phyloP scores from a whole-genome alignment of 257 asterid species.

The Ballota nigra region DNA sequence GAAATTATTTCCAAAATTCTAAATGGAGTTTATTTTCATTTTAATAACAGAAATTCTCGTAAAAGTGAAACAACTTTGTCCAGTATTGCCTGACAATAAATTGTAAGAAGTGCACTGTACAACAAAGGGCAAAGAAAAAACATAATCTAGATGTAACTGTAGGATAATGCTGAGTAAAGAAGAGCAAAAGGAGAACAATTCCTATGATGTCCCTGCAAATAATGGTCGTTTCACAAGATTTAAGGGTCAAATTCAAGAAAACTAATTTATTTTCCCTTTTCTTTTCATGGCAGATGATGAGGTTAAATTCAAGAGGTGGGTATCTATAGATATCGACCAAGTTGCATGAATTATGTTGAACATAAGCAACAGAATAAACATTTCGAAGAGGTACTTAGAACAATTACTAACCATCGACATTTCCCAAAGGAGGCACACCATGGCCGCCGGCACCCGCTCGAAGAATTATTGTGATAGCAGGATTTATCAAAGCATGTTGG shows the following conservation, averaged over 20 bases:
- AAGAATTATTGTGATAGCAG: conserved; percentile 78
- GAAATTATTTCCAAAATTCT: background rate
- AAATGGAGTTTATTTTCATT: background rate
- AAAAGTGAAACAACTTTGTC: background rate
- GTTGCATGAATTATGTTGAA: conserved; percentile 13
- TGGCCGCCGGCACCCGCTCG: conserved; percentile 87
- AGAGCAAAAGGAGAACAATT: background rate
- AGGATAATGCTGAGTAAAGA: background rate
- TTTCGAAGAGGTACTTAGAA: too few relatives aligned
- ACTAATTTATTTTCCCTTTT: background rate
- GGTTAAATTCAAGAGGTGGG: conserved; percentile 13
- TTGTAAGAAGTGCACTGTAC: conserved; percentile 2
- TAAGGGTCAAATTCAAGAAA: conserved; percentile 21
- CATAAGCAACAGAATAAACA: background rate
- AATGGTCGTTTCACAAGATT: conserved; percentile 8
- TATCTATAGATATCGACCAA: conserved; percentile 1
- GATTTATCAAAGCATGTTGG: conserved; percentile 90
- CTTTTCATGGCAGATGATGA: conserved; percentile 7
- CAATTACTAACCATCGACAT: conserved; percentile 70
- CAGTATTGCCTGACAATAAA: background rate
- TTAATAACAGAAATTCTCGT: background rate
- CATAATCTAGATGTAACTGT: conserved; percentile 14
- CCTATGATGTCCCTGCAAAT: background rate
- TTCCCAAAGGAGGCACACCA: conserved; percentile 85
- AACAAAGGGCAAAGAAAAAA: background rate